Base-by-base conservation (phyloP, 805 yeast genomes). In the Zygosaccharomyces bisporus region DNA sequence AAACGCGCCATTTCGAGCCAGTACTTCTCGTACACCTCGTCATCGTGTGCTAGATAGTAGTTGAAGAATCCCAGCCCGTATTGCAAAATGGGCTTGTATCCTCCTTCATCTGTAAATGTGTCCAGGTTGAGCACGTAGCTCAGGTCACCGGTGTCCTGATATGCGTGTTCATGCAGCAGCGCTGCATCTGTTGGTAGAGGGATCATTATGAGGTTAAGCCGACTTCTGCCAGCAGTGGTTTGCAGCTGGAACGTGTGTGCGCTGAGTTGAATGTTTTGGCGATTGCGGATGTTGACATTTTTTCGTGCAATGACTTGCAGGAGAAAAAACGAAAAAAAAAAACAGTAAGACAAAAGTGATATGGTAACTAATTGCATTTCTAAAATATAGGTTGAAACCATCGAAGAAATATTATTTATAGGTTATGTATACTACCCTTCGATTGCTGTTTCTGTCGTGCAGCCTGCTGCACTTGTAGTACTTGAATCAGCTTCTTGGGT, bases 141-240 rank as follows among this genome's bases (percentile, higher is more conserved):
- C n/a, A 64, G 43, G 43, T 63, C 61, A 2, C 58, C 56, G 3
- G 56, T 58, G 18, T 68, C 70, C n/a, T 58, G 53, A 39, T 49
- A 68, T 4, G 63, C 56, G 43, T 68, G 71, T 37, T 68, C 72
- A 47, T 68, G 63, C 9, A 67, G 46, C 18, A 68, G 43, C 8
- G 57, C 64, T 8, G 68, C 59, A 37, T 68, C 72, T n/a, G 55
- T 47, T 16, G 66, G 68, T 13, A 60, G 60, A 17, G 71, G 70
- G 35, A 66, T 59, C 69, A 64, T 63, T 33, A 35, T 6, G 27
- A 13, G 10, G 13, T 12, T 8, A 17, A 16, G 27, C 32, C 13
- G 33, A 24, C 21, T 17, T 25, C 4, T 37, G 21, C 8, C 21
- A 6, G 24, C 32, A 16, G 33, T 27, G 31, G 31, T 6, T n/a